Evolutionary conservation across 1,139 yeast genomes (phyloP), one percentile per base, ranked within the genome.

Genomic region (Suhomyces anneliseae): DNA sequence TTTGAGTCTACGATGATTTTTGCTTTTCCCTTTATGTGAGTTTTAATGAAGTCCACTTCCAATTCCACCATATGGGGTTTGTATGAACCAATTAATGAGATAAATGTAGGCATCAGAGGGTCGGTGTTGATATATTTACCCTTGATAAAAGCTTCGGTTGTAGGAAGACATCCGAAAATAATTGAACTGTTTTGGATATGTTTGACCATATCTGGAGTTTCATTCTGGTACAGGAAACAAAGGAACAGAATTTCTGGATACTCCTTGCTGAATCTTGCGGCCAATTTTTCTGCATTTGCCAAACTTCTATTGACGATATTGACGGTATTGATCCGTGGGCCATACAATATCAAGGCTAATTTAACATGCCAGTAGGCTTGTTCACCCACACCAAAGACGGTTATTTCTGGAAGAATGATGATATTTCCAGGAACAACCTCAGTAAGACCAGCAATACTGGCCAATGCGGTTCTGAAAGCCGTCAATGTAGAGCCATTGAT

Each of bases 1-100:
- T 68, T 70, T 0, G 87, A 81, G 55, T 85, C 90, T 3, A 84
- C 88, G 7, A 84, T 63, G 29, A 84, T 71, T 46, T 71, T 71
- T n/a, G 52, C 49, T 7, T 42, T 44, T 1, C 49, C 51, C 35
- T 59, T 53, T 48, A 66, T 58, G 8, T 72, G 69, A 19, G 60
- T 48, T 2, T 60, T 52, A 6, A 83, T 64, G 32, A 78, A 63
- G 0, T 61, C 68, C 27, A 73, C 68, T 48, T 83, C 87, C 45
- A 83, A 76, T 60, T 84, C 90, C 40, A 72, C 72, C 90, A 85
- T 83, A 50, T 79, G 77, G 3, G 88, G 87, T 58, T 83, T 82
- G 59, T 83, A 85, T 12, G 87, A 81, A 1, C 90, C 90, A 54
- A 85, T 83, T 37, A 84, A 66, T 3, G 84, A 78, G 40, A 84